Base-by-base conservation (phyloP, 1,284 basidiomycete genomes). In the Vanrija sp. region DNA sequence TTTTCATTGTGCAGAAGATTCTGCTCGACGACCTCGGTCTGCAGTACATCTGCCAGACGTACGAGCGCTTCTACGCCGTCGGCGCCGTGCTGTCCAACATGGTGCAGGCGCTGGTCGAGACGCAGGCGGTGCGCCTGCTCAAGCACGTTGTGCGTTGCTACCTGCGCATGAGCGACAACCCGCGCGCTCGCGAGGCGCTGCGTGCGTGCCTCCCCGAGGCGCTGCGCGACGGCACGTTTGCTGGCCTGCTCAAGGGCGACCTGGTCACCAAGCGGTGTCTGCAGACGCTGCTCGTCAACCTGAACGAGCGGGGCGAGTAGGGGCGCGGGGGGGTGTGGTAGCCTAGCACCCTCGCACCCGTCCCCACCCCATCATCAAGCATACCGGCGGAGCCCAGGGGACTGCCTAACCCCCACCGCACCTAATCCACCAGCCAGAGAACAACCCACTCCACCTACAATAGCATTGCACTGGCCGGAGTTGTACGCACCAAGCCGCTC, bases 1-100 rank as follows among this genome's bases (percentile, higher is more conserved):
- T 99, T 70, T 99, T 99, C 77, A 99, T 99, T 69, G 96, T 99
- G 3, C 96, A 99, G 76, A 99, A 98, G 80, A 98, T 99, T 64
- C 81, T 99, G 19, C 82, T 98, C 50, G 96, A 99, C 73, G 96
- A 99, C 77, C 93, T 95, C 10, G 95, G 96, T 12, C 78, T 99
- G 56, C 94, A 92, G 24, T 99, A 99, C 76, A 98, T 99, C 70
- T 98, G 95, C 70, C 95, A 98, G 77, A 98, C 96, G 16, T 98
- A 98, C 75, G 96, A 99, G 75, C 84, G 96, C 45, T 99, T 99
- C 79, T 98, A 98, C 73, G 96, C 96, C 15, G 96, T 99, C 49
- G 95, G 94, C 10, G 97, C 95, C 3, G 96, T 99, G 24, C 81
- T 99, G 56, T 91, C 89, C 80, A 98, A 98, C 76, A 99, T 99